Percentiles rank a stretch among this genome's conserved stretches.
Conservation (phyloP, 2,329 filamentous ascomycete genomes). For the Pseudofabraea citricarpa region DNA sequence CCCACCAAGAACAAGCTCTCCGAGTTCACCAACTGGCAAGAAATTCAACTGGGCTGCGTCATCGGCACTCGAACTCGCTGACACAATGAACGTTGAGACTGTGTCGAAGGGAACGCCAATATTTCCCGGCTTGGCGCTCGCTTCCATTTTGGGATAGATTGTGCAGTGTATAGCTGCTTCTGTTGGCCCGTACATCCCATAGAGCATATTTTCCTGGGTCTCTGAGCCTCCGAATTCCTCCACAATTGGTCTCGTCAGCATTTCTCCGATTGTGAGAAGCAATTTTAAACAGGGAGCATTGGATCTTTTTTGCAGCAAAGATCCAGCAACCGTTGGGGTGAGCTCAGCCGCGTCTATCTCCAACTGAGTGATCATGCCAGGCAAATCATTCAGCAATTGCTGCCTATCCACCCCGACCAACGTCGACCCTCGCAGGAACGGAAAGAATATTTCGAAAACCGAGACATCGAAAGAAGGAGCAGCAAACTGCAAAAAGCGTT, state of each 20-base stretch:
- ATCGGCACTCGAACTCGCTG: constrained; percentile 11
- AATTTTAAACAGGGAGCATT: constrained; percentile 65
- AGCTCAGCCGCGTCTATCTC: constrained; percentile 80
- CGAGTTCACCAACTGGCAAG: constrained; percentile 25
- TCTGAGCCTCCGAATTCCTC: constrained; percentile 64
- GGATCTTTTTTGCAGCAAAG: constrained; percentile 62
- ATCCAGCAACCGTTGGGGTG: constrained; percentile 81
- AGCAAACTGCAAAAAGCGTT: constrained; percentile 84
- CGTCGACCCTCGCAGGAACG: constrained; percentile 67
- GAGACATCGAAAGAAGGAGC: constrained; percentile 92
- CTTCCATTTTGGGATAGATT: constrained; percentile 58
- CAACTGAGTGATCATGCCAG: constrained; percentile 58
- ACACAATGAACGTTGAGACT: constrained; percentile 41
- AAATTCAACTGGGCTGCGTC: constrained; percentile 17
- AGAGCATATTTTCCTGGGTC: constrained; percentile 56
- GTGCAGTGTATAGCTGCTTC: constrained; percentile 92
- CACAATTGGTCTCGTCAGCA: constrained; percentile 75
- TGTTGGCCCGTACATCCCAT: constrained; percentile 93
- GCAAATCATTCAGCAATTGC: constrained; percentile 71
- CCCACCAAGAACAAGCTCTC: constrained; percentile 76
- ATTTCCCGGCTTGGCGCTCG: constrained; percentile 53
- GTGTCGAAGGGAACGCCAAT: constrained; percentile 79
- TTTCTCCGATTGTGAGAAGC: constrained; percentile 86
- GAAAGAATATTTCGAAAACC: constrained; percentile 93
- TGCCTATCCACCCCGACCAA: constrained; percentile 66